Evolutionary conservation across 73 alveolate genomes (phyloP).

Genomic region (Uronychia setigera): DNA sequence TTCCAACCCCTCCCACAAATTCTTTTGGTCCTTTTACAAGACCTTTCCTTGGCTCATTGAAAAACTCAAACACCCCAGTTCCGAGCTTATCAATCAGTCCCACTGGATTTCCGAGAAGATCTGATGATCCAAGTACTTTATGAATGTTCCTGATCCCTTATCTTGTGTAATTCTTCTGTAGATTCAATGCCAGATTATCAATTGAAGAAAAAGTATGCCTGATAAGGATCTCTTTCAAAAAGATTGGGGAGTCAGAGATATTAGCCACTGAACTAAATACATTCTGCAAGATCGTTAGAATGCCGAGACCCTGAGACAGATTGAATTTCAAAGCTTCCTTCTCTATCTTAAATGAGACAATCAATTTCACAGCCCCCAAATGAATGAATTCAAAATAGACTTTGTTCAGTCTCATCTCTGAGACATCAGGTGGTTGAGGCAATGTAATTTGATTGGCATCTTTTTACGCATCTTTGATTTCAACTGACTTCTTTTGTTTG

Average conservation of each 20-base stretch:
- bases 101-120: conserved; percentile 93
- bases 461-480: conserved; percentile 5
- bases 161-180: conserved; percentile 63
- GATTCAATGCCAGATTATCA: conserved; percentile 5
- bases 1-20: conserved; percentile 92
- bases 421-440: conserved; percentile 16
- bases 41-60: conserved; percentile 94
- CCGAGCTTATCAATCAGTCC: conserved; percentile 90
- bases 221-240: conserved; percentile 53
- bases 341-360: conserved; percentile 47
- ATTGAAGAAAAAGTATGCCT: conserved; percentile 50
- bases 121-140: conserved; percentile 83
- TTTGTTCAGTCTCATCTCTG: conserved; percentile 25
- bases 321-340: conserved; percentile 54
- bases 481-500: not conserved
- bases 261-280: conserved; percentile 52
- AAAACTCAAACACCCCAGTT: conserved; percentile 93
- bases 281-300: conserved; percentile 35
- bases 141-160: conserved; percentile 82
- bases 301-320: conserved; percentile 40
- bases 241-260: conserved; percentile 63
- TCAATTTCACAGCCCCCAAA: conserved; percentile 49
- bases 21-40: conserved; percentile 88
- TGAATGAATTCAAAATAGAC: conserved; percentile 50
- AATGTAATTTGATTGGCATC: not conserved